Evolutionary conservation across 352 stramenopile genomes (phyloP), one percentile per base, ranked within the genome.

Genomic region (Pythium dissimile): DNA sequence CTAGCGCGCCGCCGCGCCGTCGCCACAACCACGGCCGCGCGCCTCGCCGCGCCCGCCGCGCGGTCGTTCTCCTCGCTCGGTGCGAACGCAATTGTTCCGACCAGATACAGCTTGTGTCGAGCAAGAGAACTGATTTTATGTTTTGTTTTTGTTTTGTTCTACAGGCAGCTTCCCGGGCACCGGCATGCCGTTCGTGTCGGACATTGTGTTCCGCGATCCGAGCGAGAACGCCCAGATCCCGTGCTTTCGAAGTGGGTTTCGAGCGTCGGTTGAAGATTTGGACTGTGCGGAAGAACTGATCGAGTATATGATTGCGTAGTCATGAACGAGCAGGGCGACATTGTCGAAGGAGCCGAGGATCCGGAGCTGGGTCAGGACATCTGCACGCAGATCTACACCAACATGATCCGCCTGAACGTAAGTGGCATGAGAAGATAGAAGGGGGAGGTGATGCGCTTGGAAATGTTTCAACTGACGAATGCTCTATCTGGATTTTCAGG

Each of bases 221-320:
- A 75, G 77, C 26, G 75, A 97, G 41, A 76, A 89, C 54, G 75
- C 80, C 27, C 54, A 88, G 48, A 95, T 94, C 54, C 92, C 91
- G 21, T 88, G 86, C 48, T 97, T 96, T 72, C 89, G 91, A 28
- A 88, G 94, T 90, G 88, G 79, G 85, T 76, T n/a, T n/a, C n/a
- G n/a, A n/a, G n/a, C 21, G 30, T 13, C n/a, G 26, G 11, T 16
- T 51, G 45, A 54, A 76, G 66, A 65, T 54, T 53, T 23, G n/a
- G 20, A n/a, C 28, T 32, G 35, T 51, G 44, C 3, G 5, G 27
- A 39, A 2, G 39, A 24, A 49, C 13, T 1, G 49, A 18, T 24
- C 2, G 45, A 9, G 16, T 18, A 15, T 27, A 6, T 35, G 47
- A n/a, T 2, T 28, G 9, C 9, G 48, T 56, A 82, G 86, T 97